These are phyloP conservation scores for Saccharomycopsis selenospora DNA, from an alignment of 805 yeast species.

Conservation along the genomic window DNA sequence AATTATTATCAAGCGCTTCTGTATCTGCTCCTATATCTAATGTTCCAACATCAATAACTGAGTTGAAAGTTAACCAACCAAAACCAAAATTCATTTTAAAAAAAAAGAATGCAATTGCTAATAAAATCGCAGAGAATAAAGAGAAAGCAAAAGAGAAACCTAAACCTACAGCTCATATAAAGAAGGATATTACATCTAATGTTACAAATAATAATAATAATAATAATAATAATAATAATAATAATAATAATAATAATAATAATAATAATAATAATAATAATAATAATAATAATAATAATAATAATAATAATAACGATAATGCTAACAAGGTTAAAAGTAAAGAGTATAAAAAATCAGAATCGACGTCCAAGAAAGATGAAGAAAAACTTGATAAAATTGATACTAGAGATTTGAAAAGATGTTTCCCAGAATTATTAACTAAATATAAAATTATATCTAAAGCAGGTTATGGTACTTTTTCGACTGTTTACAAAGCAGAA, in stretches of 20 bases:
- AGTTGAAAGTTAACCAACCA: too few species aligned
- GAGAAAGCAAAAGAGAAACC: too few species aligned
- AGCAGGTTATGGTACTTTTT: conserved; percentile 86
- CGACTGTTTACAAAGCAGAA: conserved; percentile 70
- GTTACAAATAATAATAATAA: neutral
- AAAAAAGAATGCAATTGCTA: too few species aligned
- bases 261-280: neutral
- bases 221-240: neutral
- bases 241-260: neutral
- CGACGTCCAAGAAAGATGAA: conserved; percentile 16
- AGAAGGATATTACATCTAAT: too few species aligned
- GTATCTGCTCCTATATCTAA: neutral
- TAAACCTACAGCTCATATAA: too few species aligned
- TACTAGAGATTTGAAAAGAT: conserved; percentile 44
- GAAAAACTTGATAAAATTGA: conserved; percentile 50
- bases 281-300: neutral
- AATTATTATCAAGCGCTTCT: neutral
- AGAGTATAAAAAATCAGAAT: neutral
- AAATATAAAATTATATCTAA: conserved; percentile 32
- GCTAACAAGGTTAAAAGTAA: neutral
- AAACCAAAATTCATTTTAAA: too few species aligned
- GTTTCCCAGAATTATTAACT: conserved; percentile 44
- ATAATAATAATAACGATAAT: neutral
- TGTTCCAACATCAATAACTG: neutral
- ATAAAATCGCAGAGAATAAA: too few species aligned